Evolutionary conservation across 441 rosid genomes (phyloP), one percentile per base, ranked within the genome.

Genomic region (Breynia disticha): DNA sequence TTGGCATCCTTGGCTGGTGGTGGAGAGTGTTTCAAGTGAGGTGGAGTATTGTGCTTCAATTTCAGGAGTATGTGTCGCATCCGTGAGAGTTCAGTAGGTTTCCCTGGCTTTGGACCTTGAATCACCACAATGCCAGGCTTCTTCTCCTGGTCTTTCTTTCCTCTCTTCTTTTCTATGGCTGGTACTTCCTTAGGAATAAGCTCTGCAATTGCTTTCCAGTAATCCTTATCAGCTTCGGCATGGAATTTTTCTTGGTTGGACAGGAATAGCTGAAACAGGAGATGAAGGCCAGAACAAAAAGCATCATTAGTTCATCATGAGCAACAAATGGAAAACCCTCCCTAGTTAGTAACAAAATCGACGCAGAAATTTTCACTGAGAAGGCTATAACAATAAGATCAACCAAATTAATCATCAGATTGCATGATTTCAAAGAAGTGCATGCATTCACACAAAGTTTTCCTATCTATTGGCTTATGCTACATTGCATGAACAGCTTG

Each of bases 91-190:
- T 90, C 90, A 4, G 94, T 75, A 16, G 90, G 95, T 74, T 82
- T 90, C 50, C 98, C 96, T 0, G 86, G 96, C 64, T 90, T 87
- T 16, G 96, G 98, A 56, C 94, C 98, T 51, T 76, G 90, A 57
- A 83, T 66, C 46, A 85, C 81, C 45, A 61, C 62, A 56, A 79
- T 47, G 1, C 79, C 66, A 48, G 95, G 79, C 75, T 81, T 79
- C 65, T 79, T 73, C 53, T 85, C 85, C 52, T 75, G 78, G 54
- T 84, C 90, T 53, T 80, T 87, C 79, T 85, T 90, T 17, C 79
- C 82, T 69, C 79, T 72, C 63, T 62, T 79, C 67, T 72, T 87
- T 69, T 77, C 90, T 52, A 90, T 75, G 19, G 75, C 28, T 11
- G 90, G 81, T 52, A 85, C 84, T 69, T 90, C 98, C 2, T 79